Conservation (phyloP, 108 stramenopile species). For the Cylindrotheca closterium region DNA sequence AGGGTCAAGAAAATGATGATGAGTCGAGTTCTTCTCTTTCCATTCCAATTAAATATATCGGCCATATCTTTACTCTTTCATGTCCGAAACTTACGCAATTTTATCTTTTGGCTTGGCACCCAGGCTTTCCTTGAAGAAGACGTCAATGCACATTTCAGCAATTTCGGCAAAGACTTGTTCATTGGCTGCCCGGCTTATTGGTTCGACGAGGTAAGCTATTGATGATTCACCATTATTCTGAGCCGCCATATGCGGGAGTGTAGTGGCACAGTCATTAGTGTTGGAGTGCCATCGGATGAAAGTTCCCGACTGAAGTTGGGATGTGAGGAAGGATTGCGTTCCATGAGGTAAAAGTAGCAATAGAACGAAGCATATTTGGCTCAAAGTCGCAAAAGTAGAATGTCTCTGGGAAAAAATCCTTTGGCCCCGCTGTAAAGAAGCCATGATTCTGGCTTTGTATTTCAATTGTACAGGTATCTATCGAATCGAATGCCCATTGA, state of each 20-base stretch:
- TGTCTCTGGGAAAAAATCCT: too few relatives aligned
- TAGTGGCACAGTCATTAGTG: not conserved
- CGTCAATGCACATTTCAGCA: constrained; percentile 59
- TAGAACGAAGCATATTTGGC: too few relatives aligned
- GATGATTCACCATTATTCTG: not conserved
- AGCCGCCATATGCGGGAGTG: too few relatives aligned
- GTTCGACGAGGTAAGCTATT: constrained; percentile 43
- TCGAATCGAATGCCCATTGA: too few relatives aligned
- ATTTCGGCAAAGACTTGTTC: constrained; percentile 41
- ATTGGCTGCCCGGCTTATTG: constrained; percentile 32
- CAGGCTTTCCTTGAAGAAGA: constrained; percentile 67
- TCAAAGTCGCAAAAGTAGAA: too few relatives aligned
- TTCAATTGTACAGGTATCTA: too few relatives aligned
- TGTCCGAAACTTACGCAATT: constrained; percentile 10
- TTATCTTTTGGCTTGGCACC: constrained; percentile 6
- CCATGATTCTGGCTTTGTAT: too few relatives aligned
- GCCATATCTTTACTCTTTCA: not conserved
- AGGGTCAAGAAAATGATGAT: not conserved
- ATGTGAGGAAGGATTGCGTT: too few relatives aligned
- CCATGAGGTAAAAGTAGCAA: too few relatives aligned
- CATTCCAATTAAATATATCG: not conserved
- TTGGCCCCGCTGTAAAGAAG: too few relatives aligned
- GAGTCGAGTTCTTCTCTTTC: not conserved
- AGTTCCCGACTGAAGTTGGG: too few relatives aligned
- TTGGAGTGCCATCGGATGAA: too few relatives aligned